Evolutionary conservation across 2,329 filamentous ascomycete genomes (phyloP).

Genomic region (Sporothrix pallida): DNA sequence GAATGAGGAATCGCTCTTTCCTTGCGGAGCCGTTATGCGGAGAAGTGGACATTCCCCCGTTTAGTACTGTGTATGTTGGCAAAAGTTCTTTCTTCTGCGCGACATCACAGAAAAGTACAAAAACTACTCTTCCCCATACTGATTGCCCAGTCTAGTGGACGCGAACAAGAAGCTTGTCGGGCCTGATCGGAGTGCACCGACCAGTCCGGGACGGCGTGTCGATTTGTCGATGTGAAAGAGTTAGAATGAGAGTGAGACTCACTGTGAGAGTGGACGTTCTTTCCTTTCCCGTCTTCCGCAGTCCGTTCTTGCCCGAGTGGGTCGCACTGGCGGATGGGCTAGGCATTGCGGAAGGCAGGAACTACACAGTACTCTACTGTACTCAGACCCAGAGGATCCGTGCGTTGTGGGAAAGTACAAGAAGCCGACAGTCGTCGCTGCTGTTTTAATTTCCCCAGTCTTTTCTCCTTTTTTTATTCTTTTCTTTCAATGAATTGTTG

Average conservation of each 20-base stretch:
- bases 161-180: neutral
- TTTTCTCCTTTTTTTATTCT: no score
- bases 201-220: neutral
- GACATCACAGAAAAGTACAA: neutral
- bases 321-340: neutral
- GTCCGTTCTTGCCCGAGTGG: neutral
- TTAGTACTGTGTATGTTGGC: no score
- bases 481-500: no score
- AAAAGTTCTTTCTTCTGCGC: neutral
- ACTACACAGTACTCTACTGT: no score
- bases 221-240: neutral
- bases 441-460: no score
- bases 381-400: no score
- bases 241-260: neutral
- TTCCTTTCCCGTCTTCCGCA: neutral
- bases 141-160: neutral
- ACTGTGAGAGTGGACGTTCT: neutral
- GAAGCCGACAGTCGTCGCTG: no score
- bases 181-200: neutral
- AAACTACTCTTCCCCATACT: neutral
- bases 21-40: neutral
- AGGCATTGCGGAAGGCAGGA: no score
- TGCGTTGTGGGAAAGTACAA: no score
- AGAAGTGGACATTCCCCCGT: neutral
- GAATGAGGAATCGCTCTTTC: no score